phyloP scores from a whole-genome alignment of 805 yeast species.

The Candida cerambycidarum region DNA sequence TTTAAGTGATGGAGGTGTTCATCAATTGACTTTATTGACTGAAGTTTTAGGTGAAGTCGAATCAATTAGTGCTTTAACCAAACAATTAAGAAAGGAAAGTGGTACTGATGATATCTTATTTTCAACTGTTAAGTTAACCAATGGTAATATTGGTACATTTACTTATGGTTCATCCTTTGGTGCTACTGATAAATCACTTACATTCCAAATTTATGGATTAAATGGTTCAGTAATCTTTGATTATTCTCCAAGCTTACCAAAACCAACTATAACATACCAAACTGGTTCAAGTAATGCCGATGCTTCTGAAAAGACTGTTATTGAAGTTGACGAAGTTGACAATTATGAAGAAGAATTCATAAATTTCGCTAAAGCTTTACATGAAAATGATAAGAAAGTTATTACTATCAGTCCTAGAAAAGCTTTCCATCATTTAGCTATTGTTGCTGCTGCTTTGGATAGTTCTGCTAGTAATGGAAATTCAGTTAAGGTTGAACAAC shows the following conservation, averaged over 20 bases:
- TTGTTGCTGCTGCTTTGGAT: conserved; percentile 80
- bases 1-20: conserved; percentile 95
- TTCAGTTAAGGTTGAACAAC: conserved; percentile 45
- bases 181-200: conserved; percentile 67
- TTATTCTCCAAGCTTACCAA: conserved; percentile 49
- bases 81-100: conserved; percentile 70
- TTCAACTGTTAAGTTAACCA: conserved; percentile 60
- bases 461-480: conserved; percentile 58
- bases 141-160: conserved; percentile 76
- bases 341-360: conserved; percentile 47
- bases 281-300: conserved; percentile 31
- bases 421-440: conserved; percentile 91
- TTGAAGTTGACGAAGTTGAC: conserved; percentile 45
- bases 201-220: conserved; percentile 72
- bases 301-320: conserved; percentile 51
- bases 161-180: conserved; percentile 88
- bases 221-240: conserved; percentile 74
- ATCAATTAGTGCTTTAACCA: conserved; percentile 71
- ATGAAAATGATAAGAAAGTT: conserved; percentile 56
- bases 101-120: conserved; percentile 83
- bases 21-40: conserved; percentile 85
- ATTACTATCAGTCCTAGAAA: conserved; percentile 64
- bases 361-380: conserved; percentile 57
- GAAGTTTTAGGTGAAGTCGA: conserved; percentile 75
- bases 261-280: conserved; percentile 40